phyloP scores from a whole-genome alignment of 2,329 filamentous ascomycete species.

The Botryotinia convoluta region DNA sequence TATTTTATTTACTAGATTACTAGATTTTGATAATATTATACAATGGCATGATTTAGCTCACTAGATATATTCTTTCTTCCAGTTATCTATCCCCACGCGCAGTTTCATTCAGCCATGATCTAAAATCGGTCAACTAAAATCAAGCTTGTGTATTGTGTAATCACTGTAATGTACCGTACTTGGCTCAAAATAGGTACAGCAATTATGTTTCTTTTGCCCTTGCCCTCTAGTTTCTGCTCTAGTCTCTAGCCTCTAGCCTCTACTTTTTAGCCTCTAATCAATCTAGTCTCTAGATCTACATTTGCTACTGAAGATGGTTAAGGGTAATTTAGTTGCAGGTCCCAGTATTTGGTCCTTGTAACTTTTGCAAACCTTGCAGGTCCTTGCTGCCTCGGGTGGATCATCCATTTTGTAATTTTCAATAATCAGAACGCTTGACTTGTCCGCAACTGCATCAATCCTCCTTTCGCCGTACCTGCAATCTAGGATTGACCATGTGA shows the following conservation, averaged over 20 bases:
- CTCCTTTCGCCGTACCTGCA: conserved; percentile 27
- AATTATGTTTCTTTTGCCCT: not conserved
- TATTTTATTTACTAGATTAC: not conserved
- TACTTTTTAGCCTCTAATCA: not conserved
- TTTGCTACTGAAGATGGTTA: conserved; percentile 17
- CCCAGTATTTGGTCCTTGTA: conserved; percentile 21
- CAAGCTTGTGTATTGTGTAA: conserved; percentile 1
- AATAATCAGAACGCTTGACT: conserved; percentile 17
- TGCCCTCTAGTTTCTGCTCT: not conserved
- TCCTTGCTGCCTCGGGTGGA: conserved; percentile 23
- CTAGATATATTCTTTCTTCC: not conserved
- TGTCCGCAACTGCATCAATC: conserved; percentile 22
- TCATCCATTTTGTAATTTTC: conserved; percentile 21
- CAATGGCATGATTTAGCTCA: not conserved
- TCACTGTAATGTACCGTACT: not conserved
- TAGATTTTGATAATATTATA: too few relatives aligned
- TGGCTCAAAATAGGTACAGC: not conserved
- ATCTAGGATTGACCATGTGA: conserved; percentile 33
- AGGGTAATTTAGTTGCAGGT: conserved; percentile 8
- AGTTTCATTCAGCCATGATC: not conserved
- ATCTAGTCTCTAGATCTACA: conserved; percentile 14
- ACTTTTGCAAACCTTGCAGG: conserved; percentile 18
- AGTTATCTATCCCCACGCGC: not conserved
- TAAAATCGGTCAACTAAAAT: not conserved
- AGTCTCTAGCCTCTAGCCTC: not conserved